A percentile compares a stretch with the other conserved stretches of the same genome.
These are phyloP conservation scores for Coriaria nepalensis DNA, from an alignment of 306 rosid species.

Conservation along the genomic window DNA sequence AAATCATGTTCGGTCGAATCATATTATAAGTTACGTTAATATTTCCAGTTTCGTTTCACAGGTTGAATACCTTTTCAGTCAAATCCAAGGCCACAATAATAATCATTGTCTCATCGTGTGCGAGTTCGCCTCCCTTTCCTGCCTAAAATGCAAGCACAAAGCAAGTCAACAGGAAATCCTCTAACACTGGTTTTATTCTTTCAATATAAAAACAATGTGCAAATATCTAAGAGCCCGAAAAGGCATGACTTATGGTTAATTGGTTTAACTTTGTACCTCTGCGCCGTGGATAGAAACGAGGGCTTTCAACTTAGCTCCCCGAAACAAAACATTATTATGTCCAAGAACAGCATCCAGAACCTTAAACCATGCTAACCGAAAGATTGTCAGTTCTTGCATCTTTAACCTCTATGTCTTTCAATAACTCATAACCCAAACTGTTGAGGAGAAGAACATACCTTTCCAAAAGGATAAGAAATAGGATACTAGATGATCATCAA, in stretches of 20 bases:
- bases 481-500: slow-evolving; percentile 74
- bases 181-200: too few species aligned
- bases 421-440: not conserved
- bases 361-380: slow-evolving; percentile 27
- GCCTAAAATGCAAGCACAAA: slow-evolving; percentile 40
- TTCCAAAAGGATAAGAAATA: slow-evolving; percentile 69
- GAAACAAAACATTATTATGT: slow-evolving; percentile 39
- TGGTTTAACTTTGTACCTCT: slow-evolving; percentile 19
- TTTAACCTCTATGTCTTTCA: too few species aligned
- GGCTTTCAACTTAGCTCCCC: slow-evolving; percentile 44
- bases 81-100: slow-evolving; percentile 94
- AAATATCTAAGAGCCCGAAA: too few species aligned
- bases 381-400: too few species aligned
- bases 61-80: slow-evolving; percentile 57
- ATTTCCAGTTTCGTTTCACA: not conserved
- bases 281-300: slow-evolving; percentile 37
- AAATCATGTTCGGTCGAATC: not conserved
- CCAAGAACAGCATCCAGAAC: slow-evolving; percentile 71
- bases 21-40: not conserved
- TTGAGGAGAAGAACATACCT: slow-evolving; percentile 24
- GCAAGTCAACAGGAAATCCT: not conserved
- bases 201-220: too few species aligned
- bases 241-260: not conserved
- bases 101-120: slow-evolving; percentile 85
- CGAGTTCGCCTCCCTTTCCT: slow-evolving; percentile 96